Evolutionary conservation across 306 rosid species (phyloP), one percentile per base, ranked within the genome.

Genomic region (Cucurbita moschata): DNA sequence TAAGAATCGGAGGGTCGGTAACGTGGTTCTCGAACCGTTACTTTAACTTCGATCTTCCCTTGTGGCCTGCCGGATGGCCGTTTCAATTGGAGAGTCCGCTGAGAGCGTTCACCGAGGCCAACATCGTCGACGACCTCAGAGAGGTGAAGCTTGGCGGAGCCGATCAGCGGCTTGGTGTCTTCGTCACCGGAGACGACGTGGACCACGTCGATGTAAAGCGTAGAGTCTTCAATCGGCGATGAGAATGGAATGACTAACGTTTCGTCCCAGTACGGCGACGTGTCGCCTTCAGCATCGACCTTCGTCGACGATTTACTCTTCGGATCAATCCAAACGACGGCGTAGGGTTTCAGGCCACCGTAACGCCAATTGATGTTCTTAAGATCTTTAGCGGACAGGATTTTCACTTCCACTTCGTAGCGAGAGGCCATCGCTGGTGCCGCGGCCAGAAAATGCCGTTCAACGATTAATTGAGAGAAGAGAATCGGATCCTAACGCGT

Each of bases 281-380:
- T 82, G 82, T 93, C 97, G 8, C 96, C 91, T 6, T 35, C 40
- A 2, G 82, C 81, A 62, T 90, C 96, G 13, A 86, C 86, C 0
- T 14, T 77, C 23, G 89, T 77, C 51, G 94, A 78, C 65, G 79
- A 65, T 39, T 86, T 90, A 79, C 67, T 79, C 4, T 56, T 77
- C 1, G 97, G 81, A 44, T 93, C 97, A 1, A 88, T 88, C 96
- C 97, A 93, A 5, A 90, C 87, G 79, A 93, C 96, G 80, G 81
- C 97, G 85, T 93, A 93, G 0, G 98, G 94, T 54, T 57, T 79
- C 71, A 77, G 77, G 0, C 79, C 30, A 5, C 98, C 98, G 78
- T 87, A 44, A 23, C 92, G 92, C 98, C 98, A 90, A 81, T 93
- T 93, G 58, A 92, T 86, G 86, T 92, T 92, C 82, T 92, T 92